Conservation (phyloP, 2,329 filamentous ascomycete species). For the Fusarium sp. region DNA sequence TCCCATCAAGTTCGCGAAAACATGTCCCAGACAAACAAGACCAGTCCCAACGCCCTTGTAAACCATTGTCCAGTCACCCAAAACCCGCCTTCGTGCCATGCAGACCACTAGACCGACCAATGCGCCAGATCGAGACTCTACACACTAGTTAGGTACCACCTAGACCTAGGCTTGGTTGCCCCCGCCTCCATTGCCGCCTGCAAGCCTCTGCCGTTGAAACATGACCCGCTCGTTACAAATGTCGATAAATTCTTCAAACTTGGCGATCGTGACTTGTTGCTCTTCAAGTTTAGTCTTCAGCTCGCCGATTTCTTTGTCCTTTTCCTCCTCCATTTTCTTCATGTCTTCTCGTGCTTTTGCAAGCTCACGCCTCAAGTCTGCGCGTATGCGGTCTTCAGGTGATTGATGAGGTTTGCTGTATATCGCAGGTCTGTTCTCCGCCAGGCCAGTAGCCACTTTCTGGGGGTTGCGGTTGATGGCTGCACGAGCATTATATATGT, state of each 20-base stretch:
- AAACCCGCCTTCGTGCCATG: conserved; percentile 21
- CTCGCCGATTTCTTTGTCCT: conserved; percentile 66
- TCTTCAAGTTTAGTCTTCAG: conserved; percentile 70
- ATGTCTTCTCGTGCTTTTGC: conserved; percentile 67
- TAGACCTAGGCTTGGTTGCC: conserved; percentile 39
- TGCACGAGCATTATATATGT: conserved; percentile 75
- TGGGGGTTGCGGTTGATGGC: conserved; percentile 73
- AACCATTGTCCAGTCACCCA: conserved; percentile 21
- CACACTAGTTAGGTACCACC: conserved; percentile 13
- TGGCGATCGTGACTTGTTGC: conserved; percentile 70
- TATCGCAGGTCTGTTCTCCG: conserved; percentile 71
- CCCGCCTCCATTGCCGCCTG: conserved; percentile 43
- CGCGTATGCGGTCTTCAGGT: conserved; percentile 71
- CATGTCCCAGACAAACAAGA: conserved; percentile 5
- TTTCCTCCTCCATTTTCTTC: conserved; percentile 65
- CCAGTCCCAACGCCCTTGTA: conserved; percentile 36
- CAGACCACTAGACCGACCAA: conserved; percentile 26
- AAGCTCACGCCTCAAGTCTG: conserved; percentile 70
- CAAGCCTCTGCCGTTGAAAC: conserved; percentile 67
- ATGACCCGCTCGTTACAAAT: conserved; percentile 76
- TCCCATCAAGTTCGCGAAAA: conserved; percentile 13
- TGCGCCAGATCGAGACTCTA: conserved; percentile 25
- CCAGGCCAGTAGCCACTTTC: conserved; percentile 68
- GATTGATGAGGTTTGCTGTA: conserved; percentile 74
- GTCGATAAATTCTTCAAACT: conserved; percentile 77